Evolutionary conservation across 345 rosid genomes (phyloP), one percentile per base, ranked within the genome.

Genomic region (Salix viminalis): DNA sequence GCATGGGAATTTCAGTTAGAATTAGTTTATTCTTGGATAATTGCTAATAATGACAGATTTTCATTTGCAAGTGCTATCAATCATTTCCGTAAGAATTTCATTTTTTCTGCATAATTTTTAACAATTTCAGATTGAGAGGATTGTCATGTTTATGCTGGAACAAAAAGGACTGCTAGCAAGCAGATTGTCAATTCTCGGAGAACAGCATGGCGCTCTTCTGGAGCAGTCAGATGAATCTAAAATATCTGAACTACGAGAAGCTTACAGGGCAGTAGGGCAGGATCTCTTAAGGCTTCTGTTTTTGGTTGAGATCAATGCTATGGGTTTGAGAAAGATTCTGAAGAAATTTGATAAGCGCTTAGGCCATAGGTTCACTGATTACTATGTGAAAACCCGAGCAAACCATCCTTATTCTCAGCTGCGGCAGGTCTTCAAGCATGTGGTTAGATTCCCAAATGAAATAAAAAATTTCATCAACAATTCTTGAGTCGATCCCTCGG

Each of bases 381-480:
- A 90, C 81, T 91, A 93, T 75, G 96, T 96, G 77, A 96, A 89
- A 80, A 93, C 94, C 68, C 97, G 99, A 16, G 94, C 98, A 54
- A 89, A 93, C 82, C 99, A 96, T 87, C 99, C 99, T 70, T 93
- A 96, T 83, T 93, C 99, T 52, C 97, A 96, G 88, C 91, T 96
- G 80, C 99, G 89, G 73, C 99, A 93, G 89, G 98, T 96, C 67
- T 96, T 92, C 82, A 96, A 91, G 89, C 99, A 96, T 76, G 97
- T 93, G 97, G 99, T 93, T 91, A 85, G 76, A 15, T 76, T 61
- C 42, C 42, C 7, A 41, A 70, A 18, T 69, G 70, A 54, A 58
- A 77, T 70, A 54, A 48, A 64, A 48, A 60, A 56, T 79, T 82
- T 60, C 67, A 23, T 9, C 78, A 69, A 69, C 69, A 44, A 60